Evolutionary conservation across 129 eudicot genomes (phyloP).

Genomic region (Centella asiatica): DNA sequence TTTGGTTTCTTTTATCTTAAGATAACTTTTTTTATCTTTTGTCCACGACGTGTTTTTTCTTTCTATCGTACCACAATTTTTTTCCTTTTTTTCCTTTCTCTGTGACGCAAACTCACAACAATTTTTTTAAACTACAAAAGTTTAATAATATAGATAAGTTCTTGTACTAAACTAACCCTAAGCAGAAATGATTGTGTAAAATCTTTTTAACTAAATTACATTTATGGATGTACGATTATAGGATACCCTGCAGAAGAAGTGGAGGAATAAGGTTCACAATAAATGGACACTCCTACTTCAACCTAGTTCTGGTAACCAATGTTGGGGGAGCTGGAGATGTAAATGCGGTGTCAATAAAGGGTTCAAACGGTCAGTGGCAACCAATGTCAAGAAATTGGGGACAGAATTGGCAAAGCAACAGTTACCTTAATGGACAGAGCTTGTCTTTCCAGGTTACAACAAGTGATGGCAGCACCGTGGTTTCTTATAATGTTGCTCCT

Average conservation of each 20-base stretch:
- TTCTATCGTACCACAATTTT: too few relatives aligned
- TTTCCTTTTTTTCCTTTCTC: too few relatives aligned
- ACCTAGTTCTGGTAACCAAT: conserved; percentile 61
- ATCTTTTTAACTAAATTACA: too few relatives aligned
- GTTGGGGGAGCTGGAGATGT: conserved; percentile 87
- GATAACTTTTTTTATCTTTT: too few relatives aligned
- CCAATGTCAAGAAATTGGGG: conserved; percentile 95
- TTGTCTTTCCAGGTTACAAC: conserved; percentile 68
- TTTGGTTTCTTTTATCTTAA: too few relatives aligned
- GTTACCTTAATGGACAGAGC: conserved; percentile 66
- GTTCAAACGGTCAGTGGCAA: conserved; percentile 67
- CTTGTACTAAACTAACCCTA: too few relatives aligned
- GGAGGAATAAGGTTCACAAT: conserved; percentile 76
- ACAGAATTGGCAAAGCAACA: conserved; percentile 83
- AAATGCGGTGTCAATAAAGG: conserved; percentile 54
- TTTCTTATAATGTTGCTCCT: conserved; percentile 64
- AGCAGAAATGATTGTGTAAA: too few relatives aligned
- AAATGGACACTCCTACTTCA: conserved; percentile 82
- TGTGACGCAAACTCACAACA: too few relatives aligned
- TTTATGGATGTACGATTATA: conserved; percentile 23
- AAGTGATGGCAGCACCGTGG: conserved; percentile 59
- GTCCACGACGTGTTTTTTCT: too few relatives aligned
- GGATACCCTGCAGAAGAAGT: conserved; percentile 73
- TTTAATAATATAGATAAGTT: too few relatives aligned
- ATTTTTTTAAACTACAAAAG: too few relatives aligned